phyloP scores from a whole-genome alignment of 352 stramenopile species.

The Phytophthora citrophthora region DNA sequence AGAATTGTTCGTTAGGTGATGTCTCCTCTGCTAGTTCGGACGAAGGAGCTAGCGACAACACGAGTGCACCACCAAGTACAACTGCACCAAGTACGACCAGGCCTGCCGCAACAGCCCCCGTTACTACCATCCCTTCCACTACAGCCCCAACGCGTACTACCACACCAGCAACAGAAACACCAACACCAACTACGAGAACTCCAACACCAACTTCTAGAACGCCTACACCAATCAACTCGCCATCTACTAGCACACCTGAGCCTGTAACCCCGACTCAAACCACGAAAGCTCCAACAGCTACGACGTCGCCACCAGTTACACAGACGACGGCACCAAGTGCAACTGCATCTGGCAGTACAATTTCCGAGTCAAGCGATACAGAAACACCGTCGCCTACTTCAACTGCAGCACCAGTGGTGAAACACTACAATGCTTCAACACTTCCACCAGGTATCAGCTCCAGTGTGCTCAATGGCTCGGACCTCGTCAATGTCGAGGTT shows the following conservation, averaged over 20 bases:
- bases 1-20: background rate
- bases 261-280: background rate
- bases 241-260: background rate
- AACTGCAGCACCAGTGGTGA: constrained; percentile 20
- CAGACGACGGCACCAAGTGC: constrained; percentile 2
- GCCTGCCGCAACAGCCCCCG: background rate
- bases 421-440: constrained; percentile 45
- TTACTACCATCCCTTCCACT: background rate
- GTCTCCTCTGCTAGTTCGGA: constrained; percentile 3
- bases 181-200: background rate
- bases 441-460: constrained; percentile 35
- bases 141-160: background rate
- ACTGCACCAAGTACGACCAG: background rate
- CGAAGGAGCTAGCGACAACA: constrained; percentile 6
- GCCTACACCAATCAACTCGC: background rate
- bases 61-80: background rate
- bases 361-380: background rate
- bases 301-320: background rate
- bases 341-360: background rate
- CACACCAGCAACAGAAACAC: background rate
- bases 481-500: constrained; percentile 48
- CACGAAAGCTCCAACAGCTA: background rate
- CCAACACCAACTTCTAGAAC: background rate
- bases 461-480: constrained; percentile 41
- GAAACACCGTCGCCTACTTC: background rate